Evolutionary conservation across 441 rosid species (phyloP), one percentile per base, ranked within the genome.

Genomic region (Pelargonium citronellum): DNA sequence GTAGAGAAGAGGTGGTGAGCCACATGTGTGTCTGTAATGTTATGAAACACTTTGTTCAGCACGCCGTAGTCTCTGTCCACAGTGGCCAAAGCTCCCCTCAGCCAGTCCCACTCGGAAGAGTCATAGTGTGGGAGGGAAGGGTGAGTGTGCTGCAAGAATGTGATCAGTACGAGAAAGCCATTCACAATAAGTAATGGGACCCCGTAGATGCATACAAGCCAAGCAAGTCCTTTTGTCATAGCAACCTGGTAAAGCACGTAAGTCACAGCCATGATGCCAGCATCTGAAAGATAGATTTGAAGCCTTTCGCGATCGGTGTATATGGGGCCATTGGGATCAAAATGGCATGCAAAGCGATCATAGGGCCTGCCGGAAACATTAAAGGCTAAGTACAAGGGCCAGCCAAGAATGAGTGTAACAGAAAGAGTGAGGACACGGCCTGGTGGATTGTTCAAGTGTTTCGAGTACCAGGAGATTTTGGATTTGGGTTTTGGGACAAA

Each of bases 61-160:
- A 91, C 75, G 30, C 97, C 99, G 7, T 94, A 94, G 78, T 91
- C 97, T 73, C 99, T 83, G 74, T 94, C 99, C 0, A 87, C 88
- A 0, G 99, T 94, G 1, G 99, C 87, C 11, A 91, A 73, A 30
- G 99, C 99, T 66, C 99, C 99, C 64, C 88, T 80, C 1, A 94
- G 71, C 99, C 99, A 94, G 67, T 94, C 99, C 99, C 99, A 94
- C 69, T 89, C 97, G 0, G 91, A 83, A 0, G 96, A 81, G 71
- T 91, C 89, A 27, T 94, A 94, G 66, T 94, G 99, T 0, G 99
- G 99, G 77, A 91, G 73, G 0, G 99, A 75, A 1, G 88, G 87
- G 43, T 94, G 99, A 17, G 99, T 90, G 83, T 94, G 99, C 84
- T 94, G 99, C 80, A 94, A 77, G 75, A 69, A 94, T 0, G 99